Percentiles rank a stretch among this genome's conserved stretches.
Conservation (phyloP, 768 basidiomycete species). For the button mushroom (Agaricus bisporus) region DNA sequence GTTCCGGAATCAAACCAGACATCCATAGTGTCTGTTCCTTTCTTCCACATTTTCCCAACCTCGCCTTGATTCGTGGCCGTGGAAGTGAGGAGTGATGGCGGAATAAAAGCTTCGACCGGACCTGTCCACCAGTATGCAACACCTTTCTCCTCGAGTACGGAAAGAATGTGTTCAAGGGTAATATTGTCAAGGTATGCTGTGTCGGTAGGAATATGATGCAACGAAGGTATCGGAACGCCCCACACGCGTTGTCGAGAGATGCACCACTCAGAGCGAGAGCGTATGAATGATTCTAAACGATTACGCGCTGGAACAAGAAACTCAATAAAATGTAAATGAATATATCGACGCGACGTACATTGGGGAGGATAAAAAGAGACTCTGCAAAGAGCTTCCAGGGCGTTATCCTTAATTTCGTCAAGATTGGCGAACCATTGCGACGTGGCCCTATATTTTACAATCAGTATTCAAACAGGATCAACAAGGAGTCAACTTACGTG, state of each 20-base stretch:
- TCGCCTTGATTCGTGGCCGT: slow-evolving; percentile 20
- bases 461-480: background rate
- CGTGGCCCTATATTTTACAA: slow-evolving; percentile 56
- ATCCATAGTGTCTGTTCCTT: slow-evolving; percentile 95
- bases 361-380: slow-evolving; percentile 72
- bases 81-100: slow-evolving; percentile 46
- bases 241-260: slow-evolving; percentile 96
- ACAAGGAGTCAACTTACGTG: slow-evolving; percentile 43
- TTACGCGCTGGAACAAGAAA: slow-evolving; percentile 54
- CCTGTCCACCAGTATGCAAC: slow-evolving; percentile 91
- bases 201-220: slow-evolving; percentile 62
- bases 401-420: slow-evolving; percentile 73
- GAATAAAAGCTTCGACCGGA: slow-evolving; percentile 75
- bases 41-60: slow-evolving; percentile 49
- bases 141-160: slow-evolving; percentile 66
- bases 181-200: slow-evolving; percentile 56
- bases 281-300: slow-evolving; percentile 83
- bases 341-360: slow-evolving; percentile 39
- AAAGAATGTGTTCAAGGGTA: slow-evolving; percentile 70
- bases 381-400: slow-evolving; percentile 57
- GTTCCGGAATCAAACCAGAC: slow-evolving; percentile 99
- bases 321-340: background rate
- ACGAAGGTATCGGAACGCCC: slow-evolving; percentile 93
- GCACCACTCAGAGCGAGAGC: slow-evolving; percentile 94
- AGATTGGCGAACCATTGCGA: slow-evolving; percentile 98